Conservation (phyloP, 495 filamentous ascomycete genomes). For the Aspergillus heteromorphus region DNA sequence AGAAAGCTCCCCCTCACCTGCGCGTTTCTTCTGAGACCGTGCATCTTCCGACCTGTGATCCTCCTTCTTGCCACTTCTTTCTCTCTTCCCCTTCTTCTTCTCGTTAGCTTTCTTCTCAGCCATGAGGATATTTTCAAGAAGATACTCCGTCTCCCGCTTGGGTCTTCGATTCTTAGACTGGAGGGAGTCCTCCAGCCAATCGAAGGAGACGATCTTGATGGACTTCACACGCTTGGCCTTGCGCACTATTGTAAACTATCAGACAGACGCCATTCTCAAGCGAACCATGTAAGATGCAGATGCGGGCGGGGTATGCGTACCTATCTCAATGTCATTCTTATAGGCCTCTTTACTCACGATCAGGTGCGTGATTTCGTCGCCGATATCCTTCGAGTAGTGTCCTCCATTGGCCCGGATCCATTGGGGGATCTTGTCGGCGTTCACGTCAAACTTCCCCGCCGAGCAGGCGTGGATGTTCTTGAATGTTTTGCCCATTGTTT, state of each 20-base stretch:
- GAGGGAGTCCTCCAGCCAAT: constrained; percentile 58
- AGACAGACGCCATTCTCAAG: not conserved
- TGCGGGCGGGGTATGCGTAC: constrained; percentile 26
- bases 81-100: constrained; percentile 8
- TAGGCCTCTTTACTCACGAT: constrained; percentile 50
- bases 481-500: constrained; percentile 31
- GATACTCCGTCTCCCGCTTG: constrained; percentile 41
- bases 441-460: constrained; percentile 38
- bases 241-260: constrained; percentile 30
- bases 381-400: constrained; percentile 32
- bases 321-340: constrained; percentile 35
- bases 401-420: constrained; percentile 56
- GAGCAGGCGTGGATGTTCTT: constrained; percentile 20
- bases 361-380: constrained; percentile 51
- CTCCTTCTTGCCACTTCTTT: no score
- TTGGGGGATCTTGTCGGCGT: constrained; percentile 38
- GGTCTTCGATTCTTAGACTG: constrained; percentile 21
- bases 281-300: no score
- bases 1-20: constrained; percentile 14
- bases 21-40: constrained; percentile 15
- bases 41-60: constrained; percentile 2
- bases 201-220: constrained; percentile 52
- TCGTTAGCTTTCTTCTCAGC: no score
- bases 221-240: constrained; percentile 30
- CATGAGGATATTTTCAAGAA: constrained; percentile 34